Conservation (phyloP, 305 asterid genomes). For the Plantago rigida region DNA sequence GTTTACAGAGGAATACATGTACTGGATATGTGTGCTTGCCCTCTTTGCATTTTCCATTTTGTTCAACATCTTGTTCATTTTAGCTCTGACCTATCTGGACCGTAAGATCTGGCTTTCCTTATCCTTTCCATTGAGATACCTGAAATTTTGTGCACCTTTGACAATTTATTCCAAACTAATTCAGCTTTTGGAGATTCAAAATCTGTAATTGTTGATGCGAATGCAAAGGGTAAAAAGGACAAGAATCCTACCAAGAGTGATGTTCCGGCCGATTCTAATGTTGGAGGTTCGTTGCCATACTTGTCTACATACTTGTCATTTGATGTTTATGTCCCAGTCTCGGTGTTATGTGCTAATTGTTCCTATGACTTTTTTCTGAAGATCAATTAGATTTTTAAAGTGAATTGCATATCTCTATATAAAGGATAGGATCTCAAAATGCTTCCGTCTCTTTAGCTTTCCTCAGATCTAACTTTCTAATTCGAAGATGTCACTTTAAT, state of each 20-base stretch:
- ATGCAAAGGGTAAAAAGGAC: slow-evolving; percentile 30
- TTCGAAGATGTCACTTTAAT: too few species aligned
- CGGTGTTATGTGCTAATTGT: too few species aligned
- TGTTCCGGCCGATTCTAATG: too few species aligned
- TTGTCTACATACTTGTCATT: too few species aligned
- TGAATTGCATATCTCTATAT: too few species aligned
- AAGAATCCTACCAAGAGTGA: slow-evolving; percentile 20
- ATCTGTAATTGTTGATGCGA: slow-evolving; percentile 39
- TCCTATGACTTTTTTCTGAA: too few species aligned
- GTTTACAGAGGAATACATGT: slow-evolving; percentile 65
- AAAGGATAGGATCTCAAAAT: too few species aligned
- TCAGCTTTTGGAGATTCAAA: slow-evolving; percentile 69
- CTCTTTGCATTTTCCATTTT: slow-evolving; percentile 70
- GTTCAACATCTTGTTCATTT: slow-evolving; percentile 58
- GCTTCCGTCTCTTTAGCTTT: too few species aligned
- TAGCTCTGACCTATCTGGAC: slow-evolving; percentile 56
- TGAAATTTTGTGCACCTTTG: slow-evolving; percentile 25
- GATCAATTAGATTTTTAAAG: too few species aligned
- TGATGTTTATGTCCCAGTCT: too few species aligned
- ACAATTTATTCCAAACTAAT: slow-evolving; percentile 21
- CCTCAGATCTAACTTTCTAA: too few species aligned
- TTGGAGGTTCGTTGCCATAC: too few species aligned
- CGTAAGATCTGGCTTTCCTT: slow-evolving; percentile 43
- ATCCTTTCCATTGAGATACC: slow-evolving; percentile 9
- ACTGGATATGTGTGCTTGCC: slow-evolving; percentile 68